These are phyloP conservation scores for Erysiphe pulchra DNA, from an alignment of 2,329 filamentous ascomycete genomes.

Conservation along the genomic window DNA sequence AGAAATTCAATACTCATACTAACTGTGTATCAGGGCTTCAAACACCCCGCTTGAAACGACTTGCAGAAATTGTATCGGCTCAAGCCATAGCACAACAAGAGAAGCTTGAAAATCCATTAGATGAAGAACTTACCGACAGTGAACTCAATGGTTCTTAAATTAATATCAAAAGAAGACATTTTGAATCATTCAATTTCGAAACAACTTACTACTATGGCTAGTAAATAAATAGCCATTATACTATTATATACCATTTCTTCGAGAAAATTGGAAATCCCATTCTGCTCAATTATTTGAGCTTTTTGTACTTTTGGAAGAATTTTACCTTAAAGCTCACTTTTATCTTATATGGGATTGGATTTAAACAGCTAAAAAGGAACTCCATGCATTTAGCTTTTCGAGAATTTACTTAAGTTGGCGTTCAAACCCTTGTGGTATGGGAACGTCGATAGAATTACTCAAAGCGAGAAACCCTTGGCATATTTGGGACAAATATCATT, in stretches of 20 bases:
- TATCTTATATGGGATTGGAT: background rate
- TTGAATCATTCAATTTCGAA: background rate
- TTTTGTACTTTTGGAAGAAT: background rate
- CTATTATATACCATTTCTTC: background rate
- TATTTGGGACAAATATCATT: background rate
- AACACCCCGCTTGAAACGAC: slow-evolving; percentile 78
- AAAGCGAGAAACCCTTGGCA: background rate
- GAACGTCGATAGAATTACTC: background rate
- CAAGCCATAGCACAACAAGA: slow-evolving; percentile 80
- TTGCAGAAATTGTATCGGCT: slow-evolving; percentile 93
- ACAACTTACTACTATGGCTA: background rate
- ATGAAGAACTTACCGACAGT: slow-evolving; percentile 21
- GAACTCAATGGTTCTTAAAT: slow-evolving; percentile 11
- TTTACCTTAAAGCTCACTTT: background rate
- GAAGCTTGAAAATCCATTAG: slow-evolving; percentile 34
- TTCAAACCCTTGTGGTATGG: background rate
- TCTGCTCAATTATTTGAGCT: background rate
- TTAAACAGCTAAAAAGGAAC: background rate
- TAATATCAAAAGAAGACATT: background rate
- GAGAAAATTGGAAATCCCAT: background rate
- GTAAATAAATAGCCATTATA: background rate
- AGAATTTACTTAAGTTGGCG: background rate
- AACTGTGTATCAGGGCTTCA: slow-evolving; percentile 44
- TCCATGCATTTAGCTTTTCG: background rate
- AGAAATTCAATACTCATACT: slow-evolving; percentile 6